Evolutionary conservation across 2,329 filamentous ascomycete genomes (phyloP).

Genomic region (Phoma sp.): DNA sequence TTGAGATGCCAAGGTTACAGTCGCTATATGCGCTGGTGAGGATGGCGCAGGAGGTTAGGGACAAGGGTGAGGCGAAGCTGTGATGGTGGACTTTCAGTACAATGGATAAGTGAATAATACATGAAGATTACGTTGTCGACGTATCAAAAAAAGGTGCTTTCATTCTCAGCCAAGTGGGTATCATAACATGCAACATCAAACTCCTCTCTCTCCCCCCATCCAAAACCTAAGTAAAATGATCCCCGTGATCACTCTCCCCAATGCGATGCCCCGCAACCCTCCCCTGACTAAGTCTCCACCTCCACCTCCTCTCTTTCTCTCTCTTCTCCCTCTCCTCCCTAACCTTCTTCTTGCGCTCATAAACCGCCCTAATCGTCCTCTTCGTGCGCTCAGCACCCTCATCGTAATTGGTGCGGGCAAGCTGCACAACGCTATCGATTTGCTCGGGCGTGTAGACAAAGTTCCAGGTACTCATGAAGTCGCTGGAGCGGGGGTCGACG

Average conservation of each 20-base stretch:
- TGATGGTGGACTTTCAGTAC: neutral
- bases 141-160: neutral
- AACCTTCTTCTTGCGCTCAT: constrained; percentile 82
- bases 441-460: constrained; percentile 94
- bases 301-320: constrained; percentile 46
- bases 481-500: constrained; percentile 81
- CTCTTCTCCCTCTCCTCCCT: constrained; percentile 61
- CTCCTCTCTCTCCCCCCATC: neutral
- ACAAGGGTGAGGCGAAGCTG: constrained; percentile 40
- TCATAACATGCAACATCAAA: constrained; percentile 12
- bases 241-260: constrained; percentile 61
- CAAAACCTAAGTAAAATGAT: constrained; percentile 66
- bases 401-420: constrained; percentile 85
- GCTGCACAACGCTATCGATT: constrained; percentile 80
- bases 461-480: constrained; percentile 97
- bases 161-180: constrained; percentile 20
- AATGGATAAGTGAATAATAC: no score
- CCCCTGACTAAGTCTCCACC: constrained; percentile 53
- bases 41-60: constrained; percentile 65
- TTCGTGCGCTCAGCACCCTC: constrained; percentile 82
- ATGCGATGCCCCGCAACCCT: constrained; percentile 60
- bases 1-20: constrained; percentile 71
- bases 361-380: constrained; percentile 82
- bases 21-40: constrained; percentile 70
- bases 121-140: no score